These are phyloP conservation scores for Yarrowia galli DNA, from an alignment of 1,139 yeast species.

Conservation along the genomic window DNA sequence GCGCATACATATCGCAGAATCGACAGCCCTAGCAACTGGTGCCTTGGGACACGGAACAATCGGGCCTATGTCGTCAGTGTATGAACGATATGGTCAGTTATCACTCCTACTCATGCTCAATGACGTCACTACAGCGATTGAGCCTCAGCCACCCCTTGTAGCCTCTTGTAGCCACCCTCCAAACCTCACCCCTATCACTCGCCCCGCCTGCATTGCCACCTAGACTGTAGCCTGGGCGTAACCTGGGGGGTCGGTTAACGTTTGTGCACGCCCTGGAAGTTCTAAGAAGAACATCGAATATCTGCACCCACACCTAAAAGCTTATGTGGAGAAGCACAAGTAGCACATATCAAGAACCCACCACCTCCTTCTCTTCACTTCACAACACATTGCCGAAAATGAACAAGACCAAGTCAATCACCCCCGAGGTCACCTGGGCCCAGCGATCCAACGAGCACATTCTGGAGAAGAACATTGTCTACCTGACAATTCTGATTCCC, in stretches of 20 bases:
- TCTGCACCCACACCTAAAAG: constrained; percentile 37
- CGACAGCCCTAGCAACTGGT: no score
- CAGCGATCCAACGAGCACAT: constrained; percentile 85
- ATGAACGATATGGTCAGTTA: no score
- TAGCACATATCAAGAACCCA: constrained; percentile 21
- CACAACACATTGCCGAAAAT: constrained; percentile 38
- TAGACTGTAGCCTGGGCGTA: no score
- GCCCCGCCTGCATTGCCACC: constrained; percentile 22
- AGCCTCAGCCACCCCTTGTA: no score
- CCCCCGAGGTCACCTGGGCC: constrained; percentile 77
- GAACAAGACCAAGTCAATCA: constrained; percentile 43
- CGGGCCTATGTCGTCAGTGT: no score
- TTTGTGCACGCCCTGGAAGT: constrained; percentile 36
- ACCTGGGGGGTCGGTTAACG: neutral
- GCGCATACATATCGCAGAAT: no score
- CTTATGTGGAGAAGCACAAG: constrained; percentile 13
- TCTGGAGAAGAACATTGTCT: constrained; percentile 74
- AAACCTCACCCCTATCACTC: neutral
- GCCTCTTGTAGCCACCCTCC: neutral
- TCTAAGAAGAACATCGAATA: constrained; percentile 35
- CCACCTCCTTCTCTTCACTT: constrained; percentile 20
- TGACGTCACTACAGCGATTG: neutral
- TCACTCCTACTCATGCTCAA: no score
- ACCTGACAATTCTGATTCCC: constrained; percentile 73
- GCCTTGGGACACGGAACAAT: no score